These are phyloP conservation scores for Pleurotus tuber-regium DNA, from an alignment of 768 basidiomycete genomes.

Conservation along the genomic window DNA sequence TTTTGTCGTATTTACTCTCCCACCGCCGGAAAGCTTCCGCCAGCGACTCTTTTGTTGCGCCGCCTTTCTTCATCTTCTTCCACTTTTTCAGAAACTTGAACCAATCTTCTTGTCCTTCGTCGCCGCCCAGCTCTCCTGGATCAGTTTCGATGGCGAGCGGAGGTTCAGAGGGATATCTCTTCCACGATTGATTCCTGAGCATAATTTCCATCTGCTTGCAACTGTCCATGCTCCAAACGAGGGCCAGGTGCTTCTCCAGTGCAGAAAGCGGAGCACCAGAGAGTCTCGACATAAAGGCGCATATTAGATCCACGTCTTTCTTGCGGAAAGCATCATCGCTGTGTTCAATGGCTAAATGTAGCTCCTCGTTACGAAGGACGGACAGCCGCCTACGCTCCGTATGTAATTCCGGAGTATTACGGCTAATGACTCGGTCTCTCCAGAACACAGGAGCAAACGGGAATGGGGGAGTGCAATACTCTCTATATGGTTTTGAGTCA, in stretches of 20 bases:
- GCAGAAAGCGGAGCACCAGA: slow-evolving; percentile 18
- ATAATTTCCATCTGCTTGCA: slow-evolving; percentile 12
- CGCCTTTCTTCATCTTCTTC: slow-evolving; percentile 22
- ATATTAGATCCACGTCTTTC: slow-evolving; percentile 15
- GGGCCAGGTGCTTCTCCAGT: slow-evolving; percentile 21
- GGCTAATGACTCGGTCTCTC: slow-evolving; percentile 15
- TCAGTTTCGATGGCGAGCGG: slow-evolving; percentile 21
- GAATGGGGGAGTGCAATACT: background rate
- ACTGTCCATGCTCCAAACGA: slow-evolving; percentile 12
- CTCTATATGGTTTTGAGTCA: slow-evolving; percentile 15
- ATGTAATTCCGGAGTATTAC: slow-evolving; percentile 14
- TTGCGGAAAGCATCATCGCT: slow-evolving; percentile 9
- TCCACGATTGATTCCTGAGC: slow-evolving; percentile 16
- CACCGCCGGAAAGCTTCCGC: slow-evolving; percentile 16
- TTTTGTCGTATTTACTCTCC: slow-evolving; percentile 10
- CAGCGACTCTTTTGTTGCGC: slow-evolving; percentile 21
- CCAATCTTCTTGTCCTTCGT: slow-evolving; percentile 18
- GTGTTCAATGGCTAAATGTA: slow-evolving; percentile 18
- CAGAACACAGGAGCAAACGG: slow-evolving; percentile 24
- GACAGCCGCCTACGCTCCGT: slow-evolving; percentile 21
- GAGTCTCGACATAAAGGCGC: slow-evolving; percentile 28
- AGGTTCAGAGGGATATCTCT: slow-evolving; percentile 22
- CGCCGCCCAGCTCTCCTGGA: slow-evolving; percentile 20
- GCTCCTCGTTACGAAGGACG: slow-evolving; percentile 25
- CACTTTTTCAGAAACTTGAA: slow-evolving; percentile 26